These are phyloP conservation scores for Chenopodium formosanum DNA, from an alignment of 148 eudicot genomes.

Conservation along the genomic window DNA sequence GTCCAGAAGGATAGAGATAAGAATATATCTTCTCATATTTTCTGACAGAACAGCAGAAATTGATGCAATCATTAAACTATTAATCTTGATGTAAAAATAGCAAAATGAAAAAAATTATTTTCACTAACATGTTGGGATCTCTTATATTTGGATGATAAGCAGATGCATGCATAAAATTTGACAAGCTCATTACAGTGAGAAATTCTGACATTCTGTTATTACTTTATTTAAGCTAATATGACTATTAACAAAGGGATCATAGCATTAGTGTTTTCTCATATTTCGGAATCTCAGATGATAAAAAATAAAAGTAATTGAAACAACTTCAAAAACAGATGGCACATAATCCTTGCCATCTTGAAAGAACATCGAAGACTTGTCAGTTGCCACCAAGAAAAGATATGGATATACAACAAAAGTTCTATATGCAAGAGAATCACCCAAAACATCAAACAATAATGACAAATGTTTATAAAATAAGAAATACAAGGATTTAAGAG, in stretches of 20 bases:
- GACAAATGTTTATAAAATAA: neutral
- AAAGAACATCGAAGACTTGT: neutral
- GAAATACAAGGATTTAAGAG: neutral
- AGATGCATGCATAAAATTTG: neutral
- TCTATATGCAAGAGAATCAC: neutral
- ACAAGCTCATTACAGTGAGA: neutral
- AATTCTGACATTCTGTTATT: too few species aligned
- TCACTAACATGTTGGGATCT: neutral
- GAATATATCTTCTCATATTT: neutral
- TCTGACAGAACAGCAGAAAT: neutral
- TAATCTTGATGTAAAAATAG: neutral
- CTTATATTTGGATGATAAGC: neutral
- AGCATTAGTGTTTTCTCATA: neutral
- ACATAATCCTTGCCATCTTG: neutral
- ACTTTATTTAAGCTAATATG: neutral
- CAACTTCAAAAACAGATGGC: neutral
- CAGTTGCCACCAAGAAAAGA: neutral
- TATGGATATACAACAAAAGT: neutral
- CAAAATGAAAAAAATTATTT: neutral
- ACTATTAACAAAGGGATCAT: slow-evolving; percentile 1
- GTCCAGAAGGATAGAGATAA: neutral
- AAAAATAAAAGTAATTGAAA: neutral
- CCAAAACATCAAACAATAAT: neutral
- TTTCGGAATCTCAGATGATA: neutral
- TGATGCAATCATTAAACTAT: neutral